A percentile compares a stretch with the other conserved stretches of the same genome.
phyloP scores from a whole-genome alignment of 352 stramenopile species.

The Globisporangium rhizosaccharum region DNA sequence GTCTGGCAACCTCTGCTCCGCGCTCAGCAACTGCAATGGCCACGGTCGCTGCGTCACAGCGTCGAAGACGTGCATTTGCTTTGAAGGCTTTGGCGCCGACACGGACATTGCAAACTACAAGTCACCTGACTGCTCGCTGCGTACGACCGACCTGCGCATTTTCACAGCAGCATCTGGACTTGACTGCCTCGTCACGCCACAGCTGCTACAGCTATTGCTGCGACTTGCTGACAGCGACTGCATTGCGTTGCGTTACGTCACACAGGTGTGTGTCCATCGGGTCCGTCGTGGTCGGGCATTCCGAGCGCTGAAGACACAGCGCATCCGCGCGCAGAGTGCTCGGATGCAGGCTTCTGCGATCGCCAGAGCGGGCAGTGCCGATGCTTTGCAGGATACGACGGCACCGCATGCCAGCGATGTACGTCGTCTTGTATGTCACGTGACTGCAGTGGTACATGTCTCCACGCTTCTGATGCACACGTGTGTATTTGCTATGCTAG shows the following conservation, averaged over 20 bases:
- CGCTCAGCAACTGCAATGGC: slow-evolving; percentile 84
- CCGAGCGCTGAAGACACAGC: slow-evolving; percentile 32
- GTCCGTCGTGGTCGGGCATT: slow-evolving; percentile 57
- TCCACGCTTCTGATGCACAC: too few species aligned
- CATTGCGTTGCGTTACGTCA: too few species aligned
- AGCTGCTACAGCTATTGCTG: too few species aligned
- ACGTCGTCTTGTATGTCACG: slow-evolving; percentile 1
- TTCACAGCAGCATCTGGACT: too few species aligned
- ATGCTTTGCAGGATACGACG: slow-evolving; percentile 66
- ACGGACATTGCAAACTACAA: slow-evolving; percentile 78
- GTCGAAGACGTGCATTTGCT: slow-evolving; percentile 86
- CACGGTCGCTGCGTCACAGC: slow-evolving; percentile 82
- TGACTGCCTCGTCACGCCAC: too few species aligned
- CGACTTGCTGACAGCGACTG: too few species aligned
- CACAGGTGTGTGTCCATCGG: slow-evolving; percentile 60
- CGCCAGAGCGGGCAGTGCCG: slow-evolving; percentile 46
- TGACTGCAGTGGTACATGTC: too few species aligned
- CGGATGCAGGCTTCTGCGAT: slow-evolving; percentile 58
- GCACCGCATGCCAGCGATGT: slow-evolving; percentile 67
- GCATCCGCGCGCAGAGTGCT: slow-evolving; percentile 52
- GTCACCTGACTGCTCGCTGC: slow-evolving; percentile 78
- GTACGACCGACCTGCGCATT: slow-evolving; percentile 21
- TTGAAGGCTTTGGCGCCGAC: slow-evolving; percentile 79
- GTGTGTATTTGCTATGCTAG: slow-evolving; percentile 7
- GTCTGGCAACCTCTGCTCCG: slow-evolving; percentile 67